Conservation (phyloP, 768 basidiomycete species). For the Phaffia tasmanica region DNA sequence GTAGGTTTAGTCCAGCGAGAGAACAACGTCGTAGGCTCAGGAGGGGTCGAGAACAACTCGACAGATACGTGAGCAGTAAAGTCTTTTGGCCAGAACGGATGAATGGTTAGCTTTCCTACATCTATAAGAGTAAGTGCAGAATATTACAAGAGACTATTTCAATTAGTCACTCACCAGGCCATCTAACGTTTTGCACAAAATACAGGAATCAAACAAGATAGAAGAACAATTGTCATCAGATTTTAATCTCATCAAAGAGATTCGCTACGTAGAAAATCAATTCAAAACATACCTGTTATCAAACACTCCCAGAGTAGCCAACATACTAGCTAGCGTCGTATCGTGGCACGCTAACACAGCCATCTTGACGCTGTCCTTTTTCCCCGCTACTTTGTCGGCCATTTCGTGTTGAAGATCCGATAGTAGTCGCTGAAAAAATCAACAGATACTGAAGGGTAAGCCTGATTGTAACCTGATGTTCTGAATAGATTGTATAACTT, state of each 20-base stretch:
- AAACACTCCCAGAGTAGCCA: conserved; percentile 27
- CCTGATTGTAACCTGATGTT: not conserved
- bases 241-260: not conserved
- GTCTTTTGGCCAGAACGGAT: conserved; percentile 52
- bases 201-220: not conserved
- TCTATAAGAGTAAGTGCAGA: not conserved
- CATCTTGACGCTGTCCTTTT: conserved; percentile 14
- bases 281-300: conserved; percentile 16
- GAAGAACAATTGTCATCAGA: not conserved
- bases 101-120: not conserved
- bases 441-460: too few relatives aligned
- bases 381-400: not conserved
- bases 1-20: not conserved
- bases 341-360: conserved; percentile 40
- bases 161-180: conserved; percentile 1
- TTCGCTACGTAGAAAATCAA: not conserved
- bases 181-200: not conserved
- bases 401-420: not conserved
- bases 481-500: too few relatives aligned
- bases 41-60: conserved; percentile 52
- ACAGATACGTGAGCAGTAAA: conserved; percentile 65
- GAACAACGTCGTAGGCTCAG: not conserved
- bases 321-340: conserved; percentile 31
- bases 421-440: too few relatives aligned
- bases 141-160: not conserved